These are phyloP conservation scores for Tympanopsis confertula DNA, from an alignment of 2,329 filamentous ascomycete genomes.

Conservation along the genomic window DNA sequence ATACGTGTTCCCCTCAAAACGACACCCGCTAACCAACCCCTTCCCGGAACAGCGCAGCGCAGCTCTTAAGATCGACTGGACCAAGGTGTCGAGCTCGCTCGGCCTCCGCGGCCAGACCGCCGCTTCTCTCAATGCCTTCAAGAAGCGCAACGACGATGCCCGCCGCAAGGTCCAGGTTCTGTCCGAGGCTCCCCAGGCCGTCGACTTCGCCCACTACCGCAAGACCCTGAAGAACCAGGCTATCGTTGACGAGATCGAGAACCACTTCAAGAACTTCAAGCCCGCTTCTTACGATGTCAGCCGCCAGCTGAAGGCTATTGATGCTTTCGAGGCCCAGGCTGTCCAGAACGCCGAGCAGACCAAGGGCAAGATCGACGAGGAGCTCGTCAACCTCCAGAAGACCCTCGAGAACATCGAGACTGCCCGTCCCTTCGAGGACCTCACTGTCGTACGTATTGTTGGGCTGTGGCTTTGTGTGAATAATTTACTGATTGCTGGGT, in stretches of 20 bases:
- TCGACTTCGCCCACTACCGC: slow-evolving; percentile 94
- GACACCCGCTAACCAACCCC: no score
- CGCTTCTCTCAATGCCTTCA: slow-evolving; percentile 84
- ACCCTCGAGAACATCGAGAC: slow-evolving; percentile 96
- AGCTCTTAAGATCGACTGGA: slow-evolving; percentile 98
- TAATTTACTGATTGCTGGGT: slow-evolving; percentile 2
- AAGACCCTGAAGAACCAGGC: slow-evolving; percentile 87
- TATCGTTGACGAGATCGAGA: slow-evolving; percentile 93
- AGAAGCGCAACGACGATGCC: slow-evolving; percentile 98
- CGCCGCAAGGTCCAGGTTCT: slow-evolving; percentile 84
- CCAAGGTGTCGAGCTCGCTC: slow-evolving; percentile 84
- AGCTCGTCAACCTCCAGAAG: slow-evolving; percentile 86
- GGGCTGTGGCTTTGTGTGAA: slow-evolving; percentile 13
- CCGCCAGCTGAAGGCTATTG: slow-evolving; percentile 95
- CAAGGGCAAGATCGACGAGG: slow-evolving; percentile 88
- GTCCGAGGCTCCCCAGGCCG: slow-evolving; percentile 68
- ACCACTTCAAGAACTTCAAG: slow-evolving; percentile 84
- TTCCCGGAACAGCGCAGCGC: slow-evolving; percentile 67
- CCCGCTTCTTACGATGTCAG: slow-evolving; percentile 82
- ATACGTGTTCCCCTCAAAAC: no score
- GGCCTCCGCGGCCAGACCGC: slow-evolving; percentile 93
- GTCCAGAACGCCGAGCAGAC: slow-evolving; percentile 94
- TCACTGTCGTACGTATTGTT: slow-evolving; percentile 75
- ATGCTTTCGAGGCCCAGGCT: slow-evolving; percentile 93
- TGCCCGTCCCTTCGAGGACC: slow-evolving; percentile 87